Evolutionary conservation across 768 basidiomycete genomes (phyloP), one percentile per base, ranked within the genome.

Genomic region (Boletus insuetus): DNA sequence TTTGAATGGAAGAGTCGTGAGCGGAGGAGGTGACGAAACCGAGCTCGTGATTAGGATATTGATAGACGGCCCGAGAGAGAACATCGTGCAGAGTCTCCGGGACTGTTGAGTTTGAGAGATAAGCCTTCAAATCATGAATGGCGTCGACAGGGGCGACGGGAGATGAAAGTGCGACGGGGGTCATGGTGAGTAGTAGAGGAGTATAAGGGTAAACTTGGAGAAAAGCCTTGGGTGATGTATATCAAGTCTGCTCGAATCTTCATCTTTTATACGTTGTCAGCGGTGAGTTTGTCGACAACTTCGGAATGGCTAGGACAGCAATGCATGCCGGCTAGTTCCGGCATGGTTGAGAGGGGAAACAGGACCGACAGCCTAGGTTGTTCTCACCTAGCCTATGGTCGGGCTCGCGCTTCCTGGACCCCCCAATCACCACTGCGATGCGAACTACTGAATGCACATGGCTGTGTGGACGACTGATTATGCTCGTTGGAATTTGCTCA

Each of bases 1-100:
- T 65, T 32, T 61, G 61, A 10, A 68, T 66, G 11, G 70, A 59
- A 10, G 65, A 71, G 32, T 71, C 61, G 20, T 68, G 68, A 17
- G 67, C 61, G 0, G 68, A 69, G 10, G 68, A 71, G 0, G 70
- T 61, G 32, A 69, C 51, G 14, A 69, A 69, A 12, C 58, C 51
- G 39, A 69, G 65, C 17, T 70, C 58, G 24, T 62, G 70, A 3
- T 39, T 24, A 10, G 70, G 64, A 32, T 69, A 68, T 9, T 54
- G 58, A 8, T 16, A 20, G 12, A 55, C 63, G 8, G 64, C 70
- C 13, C 46, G 60, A 46, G 61, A 58, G 22, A 72, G 20, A 22
- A 68, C 51, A 12, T 68, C 64, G 16, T 62, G 46, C 7, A 69
- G 58, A 8, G 66, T 71, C 10, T 57, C 49, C 43, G 54, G 53